Evolutionary conservation across 768 basidiomycete genomes (phyloP), one percentile per base, ranked within the genome.

Genomic region (Albatrellus ellisii): DNA sequence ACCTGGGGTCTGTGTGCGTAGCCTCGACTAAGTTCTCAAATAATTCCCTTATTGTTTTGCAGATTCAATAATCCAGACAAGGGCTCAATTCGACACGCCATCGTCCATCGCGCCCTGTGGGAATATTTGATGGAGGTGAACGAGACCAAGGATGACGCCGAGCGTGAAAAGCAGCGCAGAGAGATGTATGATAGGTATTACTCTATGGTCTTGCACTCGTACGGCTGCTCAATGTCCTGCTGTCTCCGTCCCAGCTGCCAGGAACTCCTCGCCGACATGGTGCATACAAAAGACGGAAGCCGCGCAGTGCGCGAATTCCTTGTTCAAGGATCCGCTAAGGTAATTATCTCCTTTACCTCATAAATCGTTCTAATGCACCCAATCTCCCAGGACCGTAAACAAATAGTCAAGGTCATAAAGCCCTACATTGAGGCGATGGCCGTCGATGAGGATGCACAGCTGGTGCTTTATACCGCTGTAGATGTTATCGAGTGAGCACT

Each of bases 51-150:
- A 12, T 15, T 20, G 38, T 35, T 3, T n/a, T 25, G 33, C 51
- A 94, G 89, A 33, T 90, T 90, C 57, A 86, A 94, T 56, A 89
- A 92, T 51, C 72, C 89, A 0, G 89, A 94, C 53, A 94, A 94
- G 57, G 87, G 85, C 9, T 78, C 87, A 1, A 68, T 90, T 8
- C 79, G 83, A 4, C 87, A 92, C 59, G 79, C 83, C 0, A 76
- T 94, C 29, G 83, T 92, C 8, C 91, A 97, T 55, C 75, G 86
- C 14, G 82, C 79, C 0, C 62, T 92, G 9, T 85, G 79, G 78
- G 91, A 95, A 54, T 91, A 91, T 54, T 59, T 95, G 1, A 60
- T 64, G 20, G 81, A 73, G 14, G 56, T 88, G 25, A 70, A 67
- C 49, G 61, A 65, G 22, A 52, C 76, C 12, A 61, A 71, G 15